These are phyloP conservation scores for Flueggea neowawraea DNA, from an alignment of 441 rosid genomes.

Conservation along the genomic window DNA sequence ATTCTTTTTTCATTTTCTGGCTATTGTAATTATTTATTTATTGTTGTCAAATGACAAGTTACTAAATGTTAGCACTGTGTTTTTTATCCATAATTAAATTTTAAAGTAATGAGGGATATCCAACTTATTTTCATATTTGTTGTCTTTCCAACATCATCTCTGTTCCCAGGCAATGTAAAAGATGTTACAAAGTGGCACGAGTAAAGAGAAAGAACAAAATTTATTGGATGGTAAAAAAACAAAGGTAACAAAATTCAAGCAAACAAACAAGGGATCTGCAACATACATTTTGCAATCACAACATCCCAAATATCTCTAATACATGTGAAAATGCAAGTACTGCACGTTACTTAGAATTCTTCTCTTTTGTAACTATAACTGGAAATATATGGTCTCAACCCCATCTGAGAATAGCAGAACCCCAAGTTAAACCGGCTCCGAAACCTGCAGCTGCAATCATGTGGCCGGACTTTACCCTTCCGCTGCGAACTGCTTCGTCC, in stretches of 20 bases:
- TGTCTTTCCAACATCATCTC: too few species aligned
- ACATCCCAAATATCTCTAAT: conserved; percentile 13
- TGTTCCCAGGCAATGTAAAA: too few species aligned
- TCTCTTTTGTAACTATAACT: background rate
- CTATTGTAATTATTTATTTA: conserved; percentile 7
- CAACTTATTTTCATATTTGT: too few species aligned
- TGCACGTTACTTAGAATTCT: background rate
- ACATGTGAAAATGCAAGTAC: background rate
- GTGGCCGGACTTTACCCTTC: conserved; percentile 82
- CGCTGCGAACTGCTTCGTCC: conserved; percentile 90
- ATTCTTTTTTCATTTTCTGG: background rate
- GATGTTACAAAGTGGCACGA: too few species aligned
- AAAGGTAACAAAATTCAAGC: conserved; percentile 10
- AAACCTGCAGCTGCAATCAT: conserved; percentile 82
- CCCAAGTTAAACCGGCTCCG: conserved; percentile 98
- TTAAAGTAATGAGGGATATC: too few species aligned
- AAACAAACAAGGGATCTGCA: conserved; percentile 10
- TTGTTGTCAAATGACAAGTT: too few species aligned
- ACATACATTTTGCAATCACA: conserved; percentile 13
- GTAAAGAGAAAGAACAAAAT: too few species aligned
- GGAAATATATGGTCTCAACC: conserved; percentile 31
- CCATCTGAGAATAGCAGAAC: conserved; percentile 84
- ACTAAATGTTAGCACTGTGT: too few species aligned
- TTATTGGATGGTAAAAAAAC: too few species aligned
- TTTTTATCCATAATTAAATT: too few species aligned